Evolutionary conservation across 176 grass and related monocot species (phyloP), one percentile per base, ranked within the genome.

Genomic region (Tillandsia leiboldiana): DNA sequence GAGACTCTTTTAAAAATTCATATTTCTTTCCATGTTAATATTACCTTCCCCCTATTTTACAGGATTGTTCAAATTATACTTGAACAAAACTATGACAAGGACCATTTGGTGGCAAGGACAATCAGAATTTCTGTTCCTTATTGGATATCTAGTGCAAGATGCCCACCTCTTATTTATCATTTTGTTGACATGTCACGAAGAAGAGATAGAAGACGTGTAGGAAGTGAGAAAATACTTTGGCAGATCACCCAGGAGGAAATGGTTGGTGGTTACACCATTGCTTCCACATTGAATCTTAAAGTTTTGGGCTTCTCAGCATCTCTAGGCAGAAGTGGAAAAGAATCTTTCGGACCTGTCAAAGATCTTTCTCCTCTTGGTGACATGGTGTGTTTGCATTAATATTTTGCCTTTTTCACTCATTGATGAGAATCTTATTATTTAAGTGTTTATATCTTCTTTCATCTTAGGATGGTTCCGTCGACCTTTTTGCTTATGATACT

Each of bases 121-220:
- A 85, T 92, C 64, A 88, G 89, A 76, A 90, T 97, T 64, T 97
- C 90, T 80, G 89, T 86, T 87, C 84, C 86, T 48, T 97, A 87
- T 90, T 97, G 93, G 93, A 97, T 97, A 83, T 92, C 89, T 74
- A 82, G 80, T 72, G 64, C 81, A 81, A 85, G 86, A 92, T 80
- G 85, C 67, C 93, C 93, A 49, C 89, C 86, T 51, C 82, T 92
- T 79, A 85, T 73, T 54, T 79, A 86, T 50, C 78, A 66, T 68
- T 28, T 92, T 1, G 50, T 87, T 71, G 79, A 88, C 84, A 75
- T 87, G 53, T 75, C 93, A 82, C 79, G 81, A 82, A 90, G 61
- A 68, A 88, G 80, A 80, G 87, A 84, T 29, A 82, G 74, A 74
- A 80, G 58, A 51, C 72, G 63, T 58, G 13, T 9, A 76, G 92